Conservation (phyloP, 768 basidiomycete genomes). For the Podaxis sp. region DNA sequence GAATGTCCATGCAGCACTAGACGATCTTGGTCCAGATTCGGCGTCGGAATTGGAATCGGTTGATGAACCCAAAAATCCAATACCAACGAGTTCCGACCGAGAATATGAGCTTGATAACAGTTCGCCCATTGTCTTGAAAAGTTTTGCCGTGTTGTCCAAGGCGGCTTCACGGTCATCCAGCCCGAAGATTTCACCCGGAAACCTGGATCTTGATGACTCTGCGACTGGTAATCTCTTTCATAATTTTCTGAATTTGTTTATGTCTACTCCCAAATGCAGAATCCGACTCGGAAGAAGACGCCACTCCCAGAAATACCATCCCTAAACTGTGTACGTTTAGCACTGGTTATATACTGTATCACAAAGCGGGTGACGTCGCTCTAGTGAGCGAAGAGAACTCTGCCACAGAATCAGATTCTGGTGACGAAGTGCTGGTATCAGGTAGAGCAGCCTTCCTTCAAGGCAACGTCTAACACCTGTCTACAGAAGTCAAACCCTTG, state of each 20-base stretch:
- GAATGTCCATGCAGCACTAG: neutral
- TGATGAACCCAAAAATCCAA: neutral
- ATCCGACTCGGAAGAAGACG: conserved; percentile 11
- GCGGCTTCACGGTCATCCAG: neutral
- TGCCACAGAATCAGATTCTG: conserved; percentile 33
- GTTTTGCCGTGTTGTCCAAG: neutral
- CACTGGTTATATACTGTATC: neutral
- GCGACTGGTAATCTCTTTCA: conserved; percentile 1
- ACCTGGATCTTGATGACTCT: neutral
- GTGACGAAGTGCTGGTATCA: conserved; percentile 11
- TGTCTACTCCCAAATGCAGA: neutral
- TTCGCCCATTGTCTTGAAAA: conserved; percentile 2
- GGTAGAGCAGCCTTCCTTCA: neutral
- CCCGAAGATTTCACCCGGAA: neutral
- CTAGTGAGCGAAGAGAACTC: conserved; percentile 19
- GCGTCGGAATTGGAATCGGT: conserved; percentile 4
- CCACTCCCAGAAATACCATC: neutral
- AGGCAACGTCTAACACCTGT: neutral
- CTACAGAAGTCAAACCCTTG: neutral
- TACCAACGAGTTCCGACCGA: neutral
- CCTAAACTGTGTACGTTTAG: conserved; percentile 1
- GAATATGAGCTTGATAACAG: neutral
- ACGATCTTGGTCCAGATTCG: neutral
- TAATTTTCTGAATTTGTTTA: neutral
- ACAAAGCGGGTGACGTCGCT: conserved; percentile 5